phyloP scores from a whole-genome alignment of 2,329 filamentous ascomycete species.

The Trichoderma polysporum region DNA sequence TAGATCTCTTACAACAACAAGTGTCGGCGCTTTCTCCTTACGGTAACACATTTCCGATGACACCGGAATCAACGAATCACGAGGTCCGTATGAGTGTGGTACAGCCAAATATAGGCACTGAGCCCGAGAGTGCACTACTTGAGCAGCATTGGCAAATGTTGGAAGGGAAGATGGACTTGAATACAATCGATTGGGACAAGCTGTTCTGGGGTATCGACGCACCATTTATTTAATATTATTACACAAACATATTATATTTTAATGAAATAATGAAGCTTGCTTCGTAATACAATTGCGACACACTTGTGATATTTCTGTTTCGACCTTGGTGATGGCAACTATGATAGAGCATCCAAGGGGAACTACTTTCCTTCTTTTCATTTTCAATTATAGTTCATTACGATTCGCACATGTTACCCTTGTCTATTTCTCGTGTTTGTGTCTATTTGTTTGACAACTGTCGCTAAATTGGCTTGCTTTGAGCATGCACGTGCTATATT shows the following conservation, averaged over 20 bases:
- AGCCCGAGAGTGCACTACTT: slow-evolving; percentile 24
- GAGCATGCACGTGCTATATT: neutral
- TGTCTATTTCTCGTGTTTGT: too few species aligned
- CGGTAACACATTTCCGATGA: slow-evolving; percentile 28
- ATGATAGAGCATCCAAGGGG: neutral
- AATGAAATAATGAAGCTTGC: neutral
- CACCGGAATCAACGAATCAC: slow-evolving; percentile 30
- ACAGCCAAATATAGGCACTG: slow-evolving; percentile 18
- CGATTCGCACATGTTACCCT: neutral
- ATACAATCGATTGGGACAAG: slow-evolving; percentile 38
- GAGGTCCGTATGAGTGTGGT: slow-evolving; percentile 18
- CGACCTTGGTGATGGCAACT: neutral
- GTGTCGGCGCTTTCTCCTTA: slow-evolving; percentile 11
- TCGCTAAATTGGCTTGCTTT: neutral
- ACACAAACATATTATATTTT: neutral
- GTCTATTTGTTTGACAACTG: neutral
- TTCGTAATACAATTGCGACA: neutral
- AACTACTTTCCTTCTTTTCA: neutral
- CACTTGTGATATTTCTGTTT: neutral
- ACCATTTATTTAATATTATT: slow-evolving; percentile 31
- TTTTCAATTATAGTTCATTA: neutral
- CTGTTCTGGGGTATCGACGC: slow-evolving; percentile 37
- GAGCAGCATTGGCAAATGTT: slow-evolving; percentile 31
- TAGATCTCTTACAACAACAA: slow-evolving; percentile 25
- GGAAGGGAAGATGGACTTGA: slow-evolving; percentile 34